phyloP scores from a whole-genome alignment of 129 eudicot genomes.

The Escallonia herrerae region DNA sequence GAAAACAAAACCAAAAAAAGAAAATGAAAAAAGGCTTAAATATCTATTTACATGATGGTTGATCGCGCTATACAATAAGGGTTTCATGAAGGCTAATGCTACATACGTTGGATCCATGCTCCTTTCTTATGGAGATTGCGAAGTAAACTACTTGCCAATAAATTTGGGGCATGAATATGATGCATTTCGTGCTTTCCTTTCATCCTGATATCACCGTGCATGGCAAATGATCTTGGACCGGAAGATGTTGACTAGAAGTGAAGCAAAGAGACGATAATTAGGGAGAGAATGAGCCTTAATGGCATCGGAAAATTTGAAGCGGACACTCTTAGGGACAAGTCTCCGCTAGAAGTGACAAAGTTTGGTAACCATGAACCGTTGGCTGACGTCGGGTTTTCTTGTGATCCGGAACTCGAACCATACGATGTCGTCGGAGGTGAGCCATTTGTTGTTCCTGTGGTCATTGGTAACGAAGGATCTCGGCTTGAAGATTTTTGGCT shows the following conservation, averaged over 20 bases:
- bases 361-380: slow-evolving; percentile 52
- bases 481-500: slow-evolving; percentile 53
- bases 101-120: neutral
- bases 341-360: slow-evolving; percentile 29
- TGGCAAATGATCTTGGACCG: too few species aligned
- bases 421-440: slow-evolving; percentile 11
- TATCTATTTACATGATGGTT: too few species aligned
- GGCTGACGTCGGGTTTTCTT: slow-evolving; percentile 20
- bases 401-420: slow-evolving; percentile 15
- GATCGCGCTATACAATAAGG: too few species aligned
- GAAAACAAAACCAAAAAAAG: neutral
- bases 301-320: slow-evolving; percentile 19
- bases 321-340: slow-evolving; percentile 24
- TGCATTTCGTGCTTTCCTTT: too few species aligned
- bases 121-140: neutral
- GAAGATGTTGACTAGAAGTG: too few species aligned
- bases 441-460: slow-evolving; percentile 9
- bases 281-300: slow-evolving; percentile 2
- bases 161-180: neutral
- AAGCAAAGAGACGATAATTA: neutral
- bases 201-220: too few species aligned
- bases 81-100: too few species aligned
- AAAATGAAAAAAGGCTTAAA: too few species aligned
- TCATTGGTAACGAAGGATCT: slow-evolving; percentile 15
- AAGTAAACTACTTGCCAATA: neutral